Conservation (phyloP, 164 flowering plant genomes). For the Sedum album region DNA sequence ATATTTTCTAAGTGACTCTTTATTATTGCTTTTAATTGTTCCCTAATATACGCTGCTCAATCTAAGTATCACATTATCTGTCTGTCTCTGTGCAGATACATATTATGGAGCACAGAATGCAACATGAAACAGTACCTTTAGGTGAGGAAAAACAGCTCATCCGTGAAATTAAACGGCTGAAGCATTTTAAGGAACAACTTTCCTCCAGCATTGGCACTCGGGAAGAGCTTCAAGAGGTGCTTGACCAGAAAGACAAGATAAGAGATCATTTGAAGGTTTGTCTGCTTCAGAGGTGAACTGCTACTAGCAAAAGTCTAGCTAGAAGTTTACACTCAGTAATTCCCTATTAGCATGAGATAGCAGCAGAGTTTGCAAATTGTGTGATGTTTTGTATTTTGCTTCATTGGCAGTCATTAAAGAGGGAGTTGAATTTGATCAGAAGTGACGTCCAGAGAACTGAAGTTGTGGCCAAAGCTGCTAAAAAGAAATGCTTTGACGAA, state of each 20-base stretch:
- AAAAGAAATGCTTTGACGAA: conserved; percentile 31
- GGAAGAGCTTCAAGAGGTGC: conserved; percentile 51
- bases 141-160: conserved; percentile 69
- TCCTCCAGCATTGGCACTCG: conserved; percentile 40
- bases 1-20: neutral
- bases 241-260: conserved; percentile 44
- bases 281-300: neutral
- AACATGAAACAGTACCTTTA: conserved; percentile 73
- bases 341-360: neutral
- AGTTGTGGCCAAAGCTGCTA: conserved; percentile 32
- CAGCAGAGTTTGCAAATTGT: neutral
- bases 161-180: conserved; percentile 75
- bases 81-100: conserved; percentile 36
- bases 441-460: conserved; percentile 38
- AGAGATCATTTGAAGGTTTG: conserved; percentile 68
- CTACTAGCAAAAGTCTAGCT: neutral
- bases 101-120: conserved; percentile 52
- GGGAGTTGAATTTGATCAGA: conserved; percentile 43
- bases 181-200: conserved; percentile 43
- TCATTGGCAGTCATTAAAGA: conserved; percentile 23
- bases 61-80: neutral
- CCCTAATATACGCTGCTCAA: neutral
- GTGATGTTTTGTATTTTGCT: neutral
- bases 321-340: neutral
- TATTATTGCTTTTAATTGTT: neutral